Conservation (phyloP, 441 rosid species). For the Erodium trifolium region DNA sequence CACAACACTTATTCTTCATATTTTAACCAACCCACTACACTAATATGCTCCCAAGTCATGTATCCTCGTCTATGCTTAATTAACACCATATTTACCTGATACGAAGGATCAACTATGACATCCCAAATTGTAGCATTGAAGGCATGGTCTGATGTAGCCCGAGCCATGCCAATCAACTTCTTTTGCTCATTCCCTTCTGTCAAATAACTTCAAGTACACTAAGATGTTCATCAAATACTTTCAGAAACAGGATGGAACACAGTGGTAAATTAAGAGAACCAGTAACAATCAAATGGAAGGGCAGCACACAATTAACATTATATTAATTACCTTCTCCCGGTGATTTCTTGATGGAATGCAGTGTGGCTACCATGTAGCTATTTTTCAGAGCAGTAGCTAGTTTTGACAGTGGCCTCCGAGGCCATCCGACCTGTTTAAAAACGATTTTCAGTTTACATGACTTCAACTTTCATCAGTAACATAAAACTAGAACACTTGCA, state of each 20-base stretch:
- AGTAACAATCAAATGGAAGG: constrained; percentile 7
- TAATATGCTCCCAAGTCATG: not conserved
- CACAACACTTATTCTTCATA: not conserved
- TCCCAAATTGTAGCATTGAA: constrained; percentile 99
- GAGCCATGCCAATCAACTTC: constrained; percentile 92
- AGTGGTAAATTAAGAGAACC: constrained; percentile 17
- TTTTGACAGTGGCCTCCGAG: constrained; percentile 77
- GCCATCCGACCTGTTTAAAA: constrained; percentile 80
- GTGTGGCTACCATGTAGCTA: constrained; percentile 88
- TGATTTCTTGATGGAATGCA: constrained; percentile 58
- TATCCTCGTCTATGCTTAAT: not conserved
- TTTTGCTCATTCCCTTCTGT: constrained; percentile 64
- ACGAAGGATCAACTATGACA: constrained; percentile 90
- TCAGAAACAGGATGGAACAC: constrained; percentile 21
- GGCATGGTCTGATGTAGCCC: constrained; percentile 96
- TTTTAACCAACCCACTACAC: not conserved
- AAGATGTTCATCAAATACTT: constrained; percentile 68
- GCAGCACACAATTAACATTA: constrained; percentile 6
- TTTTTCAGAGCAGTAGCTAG: constrained; percentile 81
- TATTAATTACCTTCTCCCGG: constrained; percentile 57
- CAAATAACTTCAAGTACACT: constrained; percentile 92
- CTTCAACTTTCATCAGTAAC: not conserved
- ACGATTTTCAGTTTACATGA: constrained; percentile 3
- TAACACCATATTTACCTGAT: constrained; percentile 50
- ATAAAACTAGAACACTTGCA: constrained; percentile 6